These are phyloP conservation scores for Irpex sp. DNA, from an alignment of 1,284 basidiomycete species.

Conservation along the genomic window DNA sequence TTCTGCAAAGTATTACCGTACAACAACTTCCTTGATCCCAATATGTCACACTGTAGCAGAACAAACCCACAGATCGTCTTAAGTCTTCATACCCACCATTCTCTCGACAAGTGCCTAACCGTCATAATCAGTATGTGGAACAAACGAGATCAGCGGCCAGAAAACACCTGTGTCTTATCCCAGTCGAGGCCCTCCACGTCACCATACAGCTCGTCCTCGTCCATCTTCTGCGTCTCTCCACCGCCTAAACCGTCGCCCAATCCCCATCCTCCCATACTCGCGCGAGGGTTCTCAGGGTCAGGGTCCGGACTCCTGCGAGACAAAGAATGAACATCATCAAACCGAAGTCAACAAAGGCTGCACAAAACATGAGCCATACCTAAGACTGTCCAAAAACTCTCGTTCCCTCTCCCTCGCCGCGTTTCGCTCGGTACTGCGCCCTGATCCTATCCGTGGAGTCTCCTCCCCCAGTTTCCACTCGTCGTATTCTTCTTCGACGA, in stretches of 20 bases:
- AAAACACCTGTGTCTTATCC: conserved; percentile 60
- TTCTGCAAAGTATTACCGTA: not conserved
- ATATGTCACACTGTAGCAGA: not conserved
- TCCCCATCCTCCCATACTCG: conserved; percentile 63
- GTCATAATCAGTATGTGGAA: not conserved
- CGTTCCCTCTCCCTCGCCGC: conserved; percentile 42
- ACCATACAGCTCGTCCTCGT: conserved; percentile 26
- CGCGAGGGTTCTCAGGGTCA: conserved; percentile 37
- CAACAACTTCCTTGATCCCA: not conserved
- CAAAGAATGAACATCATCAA: not conserved
- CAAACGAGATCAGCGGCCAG: not conserved
- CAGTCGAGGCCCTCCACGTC: conserved; percentile 43
- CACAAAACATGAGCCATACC: conserved; percentile 28
- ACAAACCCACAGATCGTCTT: not conserved
- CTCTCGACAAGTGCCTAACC: conserved; percentile 53
- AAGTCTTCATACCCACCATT: conserved; percentile 55
- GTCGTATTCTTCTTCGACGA: conserved; percentile 30
- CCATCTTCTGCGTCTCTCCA: conserved; percentile 32
- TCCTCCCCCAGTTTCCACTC: conserved; percentile 35
- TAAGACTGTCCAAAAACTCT: conserved; percentile 55
- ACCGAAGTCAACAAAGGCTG: not conserved
- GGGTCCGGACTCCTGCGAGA: conserved; percentile 48
- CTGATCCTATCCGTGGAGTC: conserved; percentile 42
- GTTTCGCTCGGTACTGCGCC: conserved; percentile 25
- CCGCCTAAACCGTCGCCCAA: conserved; percentile 47